Conservation (phyloP, 2,329 filamentous ascomycete genomes). For the Eutypella sp. region DNA sequence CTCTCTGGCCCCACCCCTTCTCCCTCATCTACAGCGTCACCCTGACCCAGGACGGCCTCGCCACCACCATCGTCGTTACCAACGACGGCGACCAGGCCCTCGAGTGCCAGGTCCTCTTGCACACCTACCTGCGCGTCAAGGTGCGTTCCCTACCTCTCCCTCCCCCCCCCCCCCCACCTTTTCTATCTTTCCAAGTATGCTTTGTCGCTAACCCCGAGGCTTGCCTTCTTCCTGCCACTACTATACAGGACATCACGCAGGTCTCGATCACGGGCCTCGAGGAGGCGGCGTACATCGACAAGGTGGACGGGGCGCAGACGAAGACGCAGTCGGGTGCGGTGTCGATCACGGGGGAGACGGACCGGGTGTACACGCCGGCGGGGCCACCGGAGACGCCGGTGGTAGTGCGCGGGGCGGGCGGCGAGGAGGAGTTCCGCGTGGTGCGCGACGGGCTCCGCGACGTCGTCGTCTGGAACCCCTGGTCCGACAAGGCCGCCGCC, state of each 20-base stretch:
- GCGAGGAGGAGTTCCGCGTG: conserved; percentile 64
- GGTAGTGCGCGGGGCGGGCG: conserved; percentile 53
- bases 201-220: conserved; percentile 3
- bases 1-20: conserved; percentile 82
- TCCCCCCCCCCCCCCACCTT: too few relatives aligned
- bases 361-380: conserved; percentile 78
- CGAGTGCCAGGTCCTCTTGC: conserved; percentile 86
- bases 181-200: not conserved
- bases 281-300: conserved; percentile 75
- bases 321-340: conserved; percentile 62
- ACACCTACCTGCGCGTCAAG: conserved; percentile 80
- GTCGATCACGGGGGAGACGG: conserved; percentile 71
- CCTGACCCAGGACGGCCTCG: conserved; percentile 66
- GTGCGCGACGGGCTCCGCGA: conserved; percentile 81
- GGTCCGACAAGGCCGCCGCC: conserved; percentile 74
- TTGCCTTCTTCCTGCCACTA: not conserved
- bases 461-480: conserved; percentile 96
- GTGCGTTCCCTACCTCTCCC: conserved; percentile 47
- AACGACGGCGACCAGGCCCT: conserved; percentile 81
- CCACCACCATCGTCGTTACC: conserved; percentile 78
- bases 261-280: conserved; percentile 72
- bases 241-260: conserved; percentile 69
- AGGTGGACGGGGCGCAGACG: conserved; percentile 61
- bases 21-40: conserved; percentile 91
- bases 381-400: conserved; percentile 55